A percentile compares a stretch with the other conserved stretches of the same genome.
phyloP scores from a whole-genome alignment of 345 rosid species.

The Excoecaria cochinchinensis region DNA sequence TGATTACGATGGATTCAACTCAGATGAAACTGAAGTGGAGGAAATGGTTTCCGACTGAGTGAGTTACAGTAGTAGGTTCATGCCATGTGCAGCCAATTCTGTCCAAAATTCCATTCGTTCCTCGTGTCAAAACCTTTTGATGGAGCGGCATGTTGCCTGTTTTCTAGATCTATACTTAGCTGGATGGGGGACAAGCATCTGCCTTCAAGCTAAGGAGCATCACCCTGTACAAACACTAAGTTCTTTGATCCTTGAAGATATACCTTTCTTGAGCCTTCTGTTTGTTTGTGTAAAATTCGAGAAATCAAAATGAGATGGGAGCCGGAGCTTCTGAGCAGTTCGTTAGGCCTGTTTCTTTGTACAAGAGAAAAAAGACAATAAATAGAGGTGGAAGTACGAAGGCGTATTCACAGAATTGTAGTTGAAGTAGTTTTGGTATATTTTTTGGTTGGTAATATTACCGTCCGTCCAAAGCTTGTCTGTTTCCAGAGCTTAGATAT shows the following conservation, averaged over 20 bases:
- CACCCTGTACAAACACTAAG: not conserved
- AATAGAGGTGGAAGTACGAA: not conserved
- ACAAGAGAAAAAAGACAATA: not conserved
- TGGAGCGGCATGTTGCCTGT: not conserved
- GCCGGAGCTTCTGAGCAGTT: not conserved
- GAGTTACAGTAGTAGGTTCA: not conserved
- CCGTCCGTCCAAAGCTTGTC: too few relatives aligned
- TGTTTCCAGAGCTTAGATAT: too few relatives aligned
- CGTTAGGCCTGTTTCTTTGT: not conserved
- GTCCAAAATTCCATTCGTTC: slow-evolving; percentile 1
- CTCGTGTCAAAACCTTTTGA: not conserved
- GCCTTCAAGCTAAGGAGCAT: not conserved
- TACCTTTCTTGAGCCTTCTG: not conserved
- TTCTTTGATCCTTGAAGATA: not conserved
- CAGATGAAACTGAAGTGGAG: slow-evolving; percentile 81
- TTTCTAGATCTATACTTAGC: not conserved
- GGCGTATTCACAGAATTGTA: too few relatives aligned
- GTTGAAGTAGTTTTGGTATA: not conserved
- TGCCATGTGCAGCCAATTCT: not conserved
- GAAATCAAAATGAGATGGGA: not conserved
- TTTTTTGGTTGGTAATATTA: not conserved
- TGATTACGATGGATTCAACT: slow-evolving; percentile 54
- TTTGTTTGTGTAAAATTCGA: not conserved
- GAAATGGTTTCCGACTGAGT: slow-evolving; percentile 75
- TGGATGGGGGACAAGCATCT: not conserved